A percentile compares a stretch with the other conserved stretches of the same genome.
Evolutionary conservation across 202 grass and related monocot species (phyloP).

Genomic region (Digitaria exilis): DNA sequence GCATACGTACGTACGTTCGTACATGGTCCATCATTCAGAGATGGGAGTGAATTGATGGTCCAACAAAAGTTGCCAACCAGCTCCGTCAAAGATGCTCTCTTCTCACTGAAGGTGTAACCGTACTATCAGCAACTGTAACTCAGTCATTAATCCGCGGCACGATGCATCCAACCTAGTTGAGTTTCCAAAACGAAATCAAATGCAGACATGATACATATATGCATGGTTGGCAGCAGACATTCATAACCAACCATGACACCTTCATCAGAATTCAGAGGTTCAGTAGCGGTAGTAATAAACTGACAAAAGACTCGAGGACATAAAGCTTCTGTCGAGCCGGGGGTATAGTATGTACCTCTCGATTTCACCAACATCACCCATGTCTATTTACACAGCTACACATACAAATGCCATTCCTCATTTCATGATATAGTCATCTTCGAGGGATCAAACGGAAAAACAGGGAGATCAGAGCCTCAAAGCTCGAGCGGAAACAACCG

Average conservation of each 20-base stretch:
- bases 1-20: background rate
- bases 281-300: background rate
- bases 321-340: too few relatives aligned
- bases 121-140: background rate
- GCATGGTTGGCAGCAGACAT: background rate
- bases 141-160: background rate
- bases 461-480: background rate
- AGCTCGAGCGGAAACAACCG: background rate
- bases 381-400: constrained; percentile 20
- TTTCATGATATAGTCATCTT: background rate
- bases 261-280: background rate
- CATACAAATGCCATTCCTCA: background rate
- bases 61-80: background rate
- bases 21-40: constrained; percentile 7
- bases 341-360: too few relatives aligned
- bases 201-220: background rate
- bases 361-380: background rate
- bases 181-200: background rate
- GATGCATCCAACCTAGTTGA: background rate
- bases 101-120: background rate
- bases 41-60: background rate
- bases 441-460: background rate
- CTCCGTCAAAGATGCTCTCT: background rate
- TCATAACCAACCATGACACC: background rate
- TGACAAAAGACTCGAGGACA: too few relatives aligned